These are phyloP conservation scores for Austroboletus niveus DNA, from an alignment of 1,284 basidiomycete species.

Conservation along the genomic window DNA sequence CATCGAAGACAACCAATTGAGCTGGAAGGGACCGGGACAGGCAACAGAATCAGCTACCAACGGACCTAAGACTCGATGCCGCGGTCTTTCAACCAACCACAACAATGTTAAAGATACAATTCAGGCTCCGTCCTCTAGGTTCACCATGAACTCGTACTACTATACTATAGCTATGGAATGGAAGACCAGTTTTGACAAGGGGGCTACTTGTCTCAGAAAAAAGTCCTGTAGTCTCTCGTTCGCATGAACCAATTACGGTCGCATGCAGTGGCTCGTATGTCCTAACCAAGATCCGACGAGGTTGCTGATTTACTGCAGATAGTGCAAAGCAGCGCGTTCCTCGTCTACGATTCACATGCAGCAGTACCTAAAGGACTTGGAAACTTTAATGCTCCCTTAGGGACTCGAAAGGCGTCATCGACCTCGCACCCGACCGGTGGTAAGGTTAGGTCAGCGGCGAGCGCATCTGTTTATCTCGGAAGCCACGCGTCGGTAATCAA, in stretches of 20 bases:
- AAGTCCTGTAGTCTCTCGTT: conserved; percentile 37
- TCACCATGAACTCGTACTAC: no score
- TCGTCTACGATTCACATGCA: conserved; percentile 68
- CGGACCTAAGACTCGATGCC: no score
- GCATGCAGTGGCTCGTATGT: not conserved
- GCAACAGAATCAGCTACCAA: no score
- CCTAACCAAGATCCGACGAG: conserved; percentile 32
- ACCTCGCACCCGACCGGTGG: conserved; percentile 60
- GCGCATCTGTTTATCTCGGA: conserved; percentile 47
- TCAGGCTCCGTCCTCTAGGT: no score
- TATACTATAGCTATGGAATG: conserved; percentile 30
- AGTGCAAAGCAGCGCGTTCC: conserved; percentile 40
- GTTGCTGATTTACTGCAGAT: conserved; percentile 36
- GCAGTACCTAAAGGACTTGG: conserved; percentile 61
- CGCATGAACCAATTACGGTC: conserved; percentile 42
- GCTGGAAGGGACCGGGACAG: no score
- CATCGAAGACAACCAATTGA: conserved; percentile 14
- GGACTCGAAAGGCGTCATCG: conserved; percentile 64
- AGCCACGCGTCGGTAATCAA: conserved; percentile 42
- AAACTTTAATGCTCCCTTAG: conserved; percentile 53
- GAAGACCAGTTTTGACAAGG: conserved; percentile 43
- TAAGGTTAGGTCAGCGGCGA: conserved; percentile 40
- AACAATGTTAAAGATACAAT: no score
- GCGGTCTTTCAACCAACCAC: no score
- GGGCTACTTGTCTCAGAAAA: conserved; percentile 40